Evolutionary conservation across 345 rosid genomes (phyloP).

Genomic region (Psidium friedrichsthalianum): DNA sequence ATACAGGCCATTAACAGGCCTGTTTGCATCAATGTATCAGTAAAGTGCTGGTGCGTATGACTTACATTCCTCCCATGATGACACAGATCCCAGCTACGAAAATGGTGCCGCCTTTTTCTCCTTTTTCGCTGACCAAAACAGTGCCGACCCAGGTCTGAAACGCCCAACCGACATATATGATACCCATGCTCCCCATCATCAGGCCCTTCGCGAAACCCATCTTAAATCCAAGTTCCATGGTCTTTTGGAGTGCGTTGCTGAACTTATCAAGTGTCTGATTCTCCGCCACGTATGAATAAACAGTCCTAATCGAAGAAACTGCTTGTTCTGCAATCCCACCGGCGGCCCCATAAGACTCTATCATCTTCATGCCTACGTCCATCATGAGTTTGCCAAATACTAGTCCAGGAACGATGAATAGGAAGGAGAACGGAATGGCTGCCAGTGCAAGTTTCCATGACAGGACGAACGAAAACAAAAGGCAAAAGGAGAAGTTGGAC

Average conservation of each 20-base stretch:
- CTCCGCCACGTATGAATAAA: conserved; percentile 55
- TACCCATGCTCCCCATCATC: conserved; percentile 70
- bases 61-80: conserved; percentile 66
- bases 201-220: conserved; percentile 57
- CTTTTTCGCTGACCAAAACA: conserved; percentile 40
- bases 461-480: conserved; percentile 28
- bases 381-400: conserved; percentile 57
- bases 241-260: conserved; percentile 36
- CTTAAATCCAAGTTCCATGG: conserved; percentile 41
- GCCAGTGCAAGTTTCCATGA: conserved; percentile 56
- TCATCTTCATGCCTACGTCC: conserved; percentile 45
- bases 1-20: not conserved
- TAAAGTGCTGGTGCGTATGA: not conserved
- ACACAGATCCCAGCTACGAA: conserved; percentile 51
- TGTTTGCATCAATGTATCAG: not conserved
- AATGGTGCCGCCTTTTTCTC: conserved; percentile 46
- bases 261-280: conserved; percentile 25
- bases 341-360: conserved; percentile 46
- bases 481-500: conserved; percentile 50
- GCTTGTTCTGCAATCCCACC: conserved; percentile 69
- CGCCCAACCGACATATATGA: conserved; percentile 52
- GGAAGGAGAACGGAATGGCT: conserved; percentile 38
- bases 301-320: conserved; percentile 51
- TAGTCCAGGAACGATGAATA: conserved; percentile 50
- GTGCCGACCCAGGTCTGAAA: conserved; percentile 59